Percentiles rank a stretch among this genome's conserved stretches.
Conservation (phyloP, 192 early-diverging fungal species). For the Coemansia umbellata region DNA sequence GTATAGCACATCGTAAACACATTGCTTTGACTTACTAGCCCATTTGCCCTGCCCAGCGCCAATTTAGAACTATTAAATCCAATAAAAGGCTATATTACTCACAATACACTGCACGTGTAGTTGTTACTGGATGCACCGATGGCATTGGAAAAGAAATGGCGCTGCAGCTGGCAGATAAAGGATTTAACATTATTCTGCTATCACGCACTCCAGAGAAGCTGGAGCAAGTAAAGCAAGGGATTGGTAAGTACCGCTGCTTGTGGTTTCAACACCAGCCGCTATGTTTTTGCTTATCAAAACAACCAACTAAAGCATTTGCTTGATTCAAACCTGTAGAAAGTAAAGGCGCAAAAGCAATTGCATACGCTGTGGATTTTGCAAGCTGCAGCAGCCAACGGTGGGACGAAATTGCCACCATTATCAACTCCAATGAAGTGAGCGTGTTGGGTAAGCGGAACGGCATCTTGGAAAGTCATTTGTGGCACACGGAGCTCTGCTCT, state of each 20-base stretch:
- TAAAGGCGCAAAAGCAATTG: constrained; percentile 53
- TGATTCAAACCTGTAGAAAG: constrained; percentile 8
- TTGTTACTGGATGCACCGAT: constrained; percentile 92
- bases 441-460: constrained; percentile 34
- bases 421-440: constrained; percentile 40
- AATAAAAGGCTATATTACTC: neutral
- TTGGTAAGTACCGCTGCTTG: constrained; percentile 35
- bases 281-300: neutral
- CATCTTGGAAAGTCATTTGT: too few relatives aligned
- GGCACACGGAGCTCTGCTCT: neutral
- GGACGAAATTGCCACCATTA: constrained; percentile 62
- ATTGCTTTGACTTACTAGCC: neutral
- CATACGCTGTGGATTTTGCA: constrained; percentile 74
- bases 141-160: constrained; percentile 93
- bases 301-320: neutral
- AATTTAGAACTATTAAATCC: too few relatives aligned
- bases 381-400: constrained; percentile 43
- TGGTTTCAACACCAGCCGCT: neutral
- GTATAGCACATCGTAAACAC: neutral
- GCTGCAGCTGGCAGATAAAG: constrained; percentile 74
- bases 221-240: constrained; percentile 57
- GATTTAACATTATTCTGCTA: constrained; percentile 77
- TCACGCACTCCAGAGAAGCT: constrained; percentile 75
- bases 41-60: too few relatives aligned
- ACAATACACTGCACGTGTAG: constrained; percentile 25